Conservation (phyloP, 495 filamentous ascomycete genomes). For the Baudoinia panamericana region DNA sequence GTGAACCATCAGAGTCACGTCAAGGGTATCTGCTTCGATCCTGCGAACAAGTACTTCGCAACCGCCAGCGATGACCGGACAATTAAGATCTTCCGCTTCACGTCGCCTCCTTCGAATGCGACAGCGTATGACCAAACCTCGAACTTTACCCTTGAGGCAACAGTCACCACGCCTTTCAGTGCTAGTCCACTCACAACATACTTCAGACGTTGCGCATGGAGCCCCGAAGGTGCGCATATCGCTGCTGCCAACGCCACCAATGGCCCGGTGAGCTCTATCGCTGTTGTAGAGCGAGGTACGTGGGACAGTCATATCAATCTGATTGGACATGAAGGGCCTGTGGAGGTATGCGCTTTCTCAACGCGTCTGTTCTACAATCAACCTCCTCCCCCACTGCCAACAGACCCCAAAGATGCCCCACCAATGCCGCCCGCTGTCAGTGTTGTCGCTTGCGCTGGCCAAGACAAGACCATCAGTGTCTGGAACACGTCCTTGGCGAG, state of each 20-base stretch:
- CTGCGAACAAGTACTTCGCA: conserved; percentile 97
- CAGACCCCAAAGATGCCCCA: conserved; percentile 7
- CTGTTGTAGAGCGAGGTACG: conserved; percentile 78
- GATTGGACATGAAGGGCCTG: conserved; percentile 91
- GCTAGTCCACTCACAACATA: conserved; percentile 90
- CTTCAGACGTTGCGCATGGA: conserved; percentile 93
- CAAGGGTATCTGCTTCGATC: conserved; percentile 96
- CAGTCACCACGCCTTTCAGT: conserved; percentile 69
- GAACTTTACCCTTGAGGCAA: conserved; percentile 85
- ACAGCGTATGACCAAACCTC: conserved; percentile 86
- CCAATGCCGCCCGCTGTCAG: conserved; percentile 51
- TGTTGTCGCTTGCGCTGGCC: conserved; percentile 90
- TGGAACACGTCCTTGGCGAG: conserved; percentile 94
- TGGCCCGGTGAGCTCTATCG: conserved; percentile 90
- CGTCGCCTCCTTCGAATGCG: conserved; percentile 78
- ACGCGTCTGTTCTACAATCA: conserved; percentile 76
- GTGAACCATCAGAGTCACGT: conserved; percentile 90
- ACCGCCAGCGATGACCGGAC: conserved; percentile 94
- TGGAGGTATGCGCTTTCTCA: conserved; percentile 94
- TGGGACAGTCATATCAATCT: conserved; percentile 98
- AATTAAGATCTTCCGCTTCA: conserved; percentile 94
- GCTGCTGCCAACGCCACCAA: conserved; percentile 95
- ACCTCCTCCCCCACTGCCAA: conserved; percentile 27
- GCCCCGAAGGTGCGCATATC: conserved; percentile 91
- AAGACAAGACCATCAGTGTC: conserved; percentile 86